These are phyloP conservation scores for Macrolepiota dolichaula DNA, from an alignment of 768 basidiomycete genomes.

Conservation along the genomic window DNA sequence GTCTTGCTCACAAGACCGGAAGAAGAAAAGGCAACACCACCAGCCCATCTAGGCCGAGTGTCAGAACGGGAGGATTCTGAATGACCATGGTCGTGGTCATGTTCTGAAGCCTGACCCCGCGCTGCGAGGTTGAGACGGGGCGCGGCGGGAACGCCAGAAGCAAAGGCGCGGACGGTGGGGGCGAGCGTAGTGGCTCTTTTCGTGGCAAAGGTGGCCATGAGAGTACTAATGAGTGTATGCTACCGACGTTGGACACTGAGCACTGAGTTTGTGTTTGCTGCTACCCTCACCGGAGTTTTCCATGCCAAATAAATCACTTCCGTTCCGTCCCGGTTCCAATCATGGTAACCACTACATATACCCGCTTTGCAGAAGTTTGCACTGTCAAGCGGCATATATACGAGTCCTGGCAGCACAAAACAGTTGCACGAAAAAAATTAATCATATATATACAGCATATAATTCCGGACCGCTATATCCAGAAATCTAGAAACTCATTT, in stretches of 20 bases:
- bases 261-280: slow-evolving; percentile 18
- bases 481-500: no score
- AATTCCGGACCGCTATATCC: no score
- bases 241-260: slow-evolving; percentile 18
- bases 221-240: slow-evolving; percentile 22
- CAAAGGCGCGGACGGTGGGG: slow-evolving; percentile 75
- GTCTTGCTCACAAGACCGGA: slow-evolving; percentile 65
- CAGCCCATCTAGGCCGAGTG: slow-evolving; percentile 58
- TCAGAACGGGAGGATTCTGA: slow-evolving; percentile 56
- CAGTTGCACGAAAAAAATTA: no score
- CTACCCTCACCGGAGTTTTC: slow-evolving; percentile 31
- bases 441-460: no score
- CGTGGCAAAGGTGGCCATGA: slow-evolving; percentile 69
- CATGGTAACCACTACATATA: slow-evolving; percentile 1
- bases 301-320: slow-evolving; percentile 27
- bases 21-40: slow-evolving; percentile 45
- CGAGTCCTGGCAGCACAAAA: no score
- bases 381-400: no score
- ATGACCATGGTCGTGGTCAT: slow-evolving; percentile 49
- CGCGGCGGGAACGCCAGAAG: slow-evolving; percentile 77
- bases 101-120: slow-evolving; percentile 60
- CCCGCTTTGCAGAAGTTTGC: no score
- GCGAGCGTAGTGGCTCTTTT: slow-evolving; percentile 82
- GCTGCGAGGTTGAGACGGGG: slow-evolving; percentile 72
- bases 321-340: slow-evolving; percentile 37